Evolutionary conservation across 139 green algal genomes (phyloP).

Genomic region (Asterochloris erici): DNA sequence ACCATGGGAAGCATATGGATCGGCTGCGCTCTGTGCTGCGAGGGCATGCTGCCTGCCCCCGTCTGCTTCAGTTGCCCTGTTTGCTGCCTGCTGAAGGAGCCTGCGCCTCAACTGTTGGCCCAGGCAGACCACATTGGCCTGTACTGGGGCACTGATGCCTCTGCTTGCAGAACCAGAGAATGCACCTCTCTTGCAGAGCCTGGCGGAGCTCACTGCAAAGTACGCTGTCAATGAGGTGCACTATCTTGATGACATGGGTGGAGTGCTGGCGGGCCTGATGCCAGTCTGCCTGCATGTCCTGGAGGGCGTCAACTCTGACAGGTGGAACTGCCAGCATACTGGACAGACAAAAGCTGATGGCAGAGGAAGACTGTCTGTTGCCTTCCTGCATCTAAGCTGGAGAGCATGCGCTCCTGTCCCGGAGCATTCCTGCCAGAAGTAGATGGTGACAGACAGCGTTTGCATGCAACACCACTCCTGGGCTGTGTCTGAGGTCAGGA

Average conservation of each 20-base stretch:
- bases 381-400: no score
- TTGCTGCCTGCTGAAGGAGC: not conserved
- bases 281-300: constrained; percentile 64
- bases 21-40: no score
- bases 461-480: no score
- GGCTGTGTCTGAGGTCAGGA: no score
- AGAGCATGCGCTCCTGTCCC: no score
- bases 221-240: constrained; percentile 80
- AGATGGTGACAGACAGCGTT: no score
- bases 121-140: not conserved
- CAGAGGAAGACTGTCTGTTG: no score
- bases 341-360: no score
- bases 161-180: not conserved
- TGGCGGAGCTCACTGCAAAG: constrained; percentile 36
- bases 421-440: no score
- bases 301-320: constrained; percentile 67
- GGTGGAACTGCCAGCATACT: constrained; percentile 13
- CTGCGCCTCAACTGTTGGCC: not conserved
- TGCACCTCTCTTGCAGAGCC: not conserved
- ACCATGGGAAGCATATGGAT: no score
- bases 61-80: no score
- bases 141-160: not conserved
- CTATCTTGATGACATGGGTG: constrained; percentile 76
- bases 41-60: no score
- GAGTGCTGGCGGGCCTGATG: constrained; percentile 37